A percentile compares a stretch with the other conserved stretches of the same genome.
Evolutionary conservation across 805 yeast genomes (phyloP).

Genomic region (Sporopachydermia lactativora): DNA sequence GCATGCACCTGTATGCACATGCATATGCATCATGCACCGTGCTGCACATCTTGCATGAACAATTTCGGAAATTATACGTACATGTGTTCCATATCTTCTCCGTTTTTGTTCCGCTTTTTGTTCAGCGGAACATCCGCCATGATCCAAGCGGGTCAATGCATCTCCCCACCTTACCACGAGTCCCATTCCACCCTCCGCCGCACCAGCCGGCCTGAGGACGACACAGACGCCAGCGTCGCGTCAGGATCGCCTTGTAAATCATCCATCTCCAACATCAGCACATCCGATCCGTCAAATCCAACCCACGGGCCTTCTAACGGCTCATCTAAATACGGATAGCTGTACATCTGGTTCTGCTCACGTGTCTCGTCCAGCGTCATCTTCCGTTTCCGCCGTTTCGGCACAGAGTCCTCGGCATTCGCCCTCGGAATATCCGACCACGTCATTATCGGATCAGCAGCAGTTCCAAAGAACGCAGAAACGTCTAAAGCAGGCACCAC

Average conservation of each 20-base stretch:
- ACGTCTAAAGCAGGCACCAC: background rate
- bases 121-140: too few species aligned
- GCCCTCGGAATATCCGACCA: constrained; percentile 6
- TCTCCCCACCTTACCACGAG: background rate
- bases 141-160: too few species aligned
- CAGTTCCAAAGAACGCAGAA: background rate
- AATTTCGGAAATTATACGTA: too few species aligned
- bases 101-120: too few species aligned
- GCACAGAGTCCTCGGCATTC: background rate
- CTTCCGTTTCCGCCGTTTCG: constrained; percentile 6
- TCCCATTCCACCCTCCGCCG: background rate
- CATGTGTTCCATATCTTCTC: too few species aligned
- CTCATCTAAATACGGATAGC: constrained; percentile 48
- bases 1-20: too few species aligned
- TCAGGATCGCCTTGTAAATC: constrained; percentile 5
- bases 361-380: constrained; percentile 49
- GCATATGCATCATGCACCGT: too few species aligned
- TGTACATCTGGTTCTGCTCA: constrained; percentile 45
- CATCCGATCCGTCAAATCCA: constrained; percentile 26
- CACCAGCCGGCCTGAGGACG: background rate
- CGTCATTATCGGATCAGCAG: background rate
- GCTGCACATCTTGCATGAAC: too few species aligned
- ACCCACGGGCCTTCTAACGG: constrained; percentile 60
- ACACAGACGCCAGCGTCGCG: background rate
- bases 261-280: constrained; percentile 1